Evolutionary conservation across 179 eudicot genomes (phyloP).

Genomic region (Spinacia oleracea): DNA sequence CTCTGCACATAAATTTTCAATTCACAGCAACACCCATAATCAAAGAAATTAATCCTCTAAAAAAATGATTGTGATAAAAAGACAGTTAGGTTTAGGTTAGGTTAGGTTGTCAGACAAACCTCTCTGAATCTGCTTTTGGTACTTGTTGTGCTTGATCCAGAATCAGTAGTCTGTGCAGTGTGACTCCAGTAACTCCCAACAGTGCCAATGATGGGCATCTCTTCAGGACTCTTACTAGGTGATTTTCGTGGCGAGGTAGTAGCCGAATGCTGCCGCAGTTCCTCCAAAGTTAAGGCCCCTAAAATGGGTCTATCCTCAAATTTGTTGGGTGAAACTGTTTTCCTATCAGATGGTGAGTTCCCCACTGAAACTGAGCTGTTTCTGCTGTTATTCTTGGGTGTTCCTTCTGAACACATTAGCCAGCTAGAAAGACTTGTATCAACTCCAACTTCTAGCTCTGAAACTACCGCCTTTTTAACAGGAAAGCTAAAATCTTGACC

Average conservation of each 20-base stretch:
- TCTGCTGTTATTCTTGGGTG: slow-evolving; percentile 26
- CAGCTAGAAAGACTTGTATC: slow-evolving; percentile 47
- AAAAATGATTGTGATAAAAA: neutral
- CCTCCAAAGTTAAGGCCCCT: slow-evolving; percentile 45
- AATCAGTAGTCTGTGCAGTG: slow-evolving; percentile 34
- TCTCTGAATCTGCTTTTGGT: slow-evolving; percentile 35
- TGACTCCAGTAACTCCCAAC: slow-evolving; percentile 55
- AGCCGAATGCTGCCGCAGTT: slow-evolving; percentile 40
- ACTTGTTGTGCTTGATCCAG: slow-evolving; percentile 34
- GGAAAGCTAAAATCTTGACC: slow-evolving; percentile 15
- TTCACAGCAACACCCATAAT: slow-evolving; percentile 11
- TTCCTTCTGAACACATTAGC: slow-evolving; percentile 30
- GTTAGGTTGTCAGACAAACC: slow-evolving; percentile 27
- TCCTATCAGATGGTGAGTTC: slow-evolving; percentile 26
- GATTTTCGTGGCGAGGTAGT: slow-evolving; percentile 35
- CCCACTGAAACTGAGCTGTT: slow-evolving; percentile 39
- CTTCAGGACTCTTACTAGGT: slow-evolving; percentile 41
- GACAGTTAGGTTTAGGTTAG: neutral
- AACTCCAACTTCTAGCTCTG: slow-evolving; percentile 28
- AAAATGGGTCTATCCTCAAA: slow-evolving; percentile 47
- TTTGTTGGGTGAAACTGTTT: slow-evolving; percentile 31
- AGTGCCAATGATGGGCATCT: slow-evolving; percentile 46
- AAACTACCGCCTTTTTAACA: slow-evolving; percentile 9
- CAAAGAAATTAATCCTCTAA: neutral
- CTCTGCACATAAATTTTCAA: slow-evolving; percentile 29